A percentile compares a stretch with the other conserved stretches of the same genome.
Evolutionary conservation across 139 green algal genomes (phyloP).

Genomic region (Chlamydomonas eustigma): DNA sequence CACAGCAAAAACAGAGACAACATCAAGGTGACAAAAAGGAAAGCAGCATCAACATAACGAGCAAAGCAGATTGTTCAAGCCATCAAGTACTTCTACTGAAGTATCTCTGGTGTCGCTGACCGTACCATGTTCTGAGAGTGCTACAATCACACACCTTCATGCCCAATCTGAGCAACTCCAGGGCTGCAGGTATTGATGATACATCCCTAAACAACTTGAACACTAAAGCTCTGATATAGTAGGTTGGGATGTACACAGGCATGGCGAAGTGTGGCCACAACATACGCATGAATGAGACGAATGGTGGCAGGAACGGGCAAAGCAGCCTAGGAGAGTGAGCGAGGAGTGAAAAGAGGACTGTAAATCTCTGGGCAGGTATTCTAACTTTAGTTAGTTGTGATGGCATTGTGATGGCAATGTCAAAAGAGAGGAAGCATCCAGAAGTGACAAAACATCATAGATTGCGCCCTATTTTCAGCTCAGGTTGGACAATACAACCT

Average conservation of each 20-base stretch:
- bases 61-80: constrained; percentile 3
- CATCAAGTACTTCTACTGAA: not conserved
- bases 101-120: too few relatives aligned
- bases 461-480: too few relatives aligned
- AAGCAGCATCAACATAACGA: not conserved
- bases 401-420: not conserved
- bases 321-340: not conserved
- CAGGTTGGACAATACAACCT: too few relatives aligned
- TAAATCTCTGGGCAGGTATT: not conserved
- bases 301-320: not conserved
- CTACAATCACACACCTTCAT: too few relatives aligned
- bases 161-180: constrained; percentile 24
- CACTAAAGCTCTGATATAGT: constrained; percentile 46
- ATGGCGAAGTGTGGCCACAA: constrained; percentile 21
- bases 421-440: not conserved
- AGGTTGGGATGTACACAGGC: constrained; percentile 67
- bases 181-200: constrained; percentile 18
- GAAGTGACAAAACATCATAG: too few relatives aligned
- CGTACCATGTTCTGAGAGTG: too few relatives aligned
- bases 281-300: constrained; percentile 6
- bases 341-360: not conserved
- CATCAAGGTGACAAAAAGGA: not conserved
- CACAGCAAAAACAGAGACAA: too few relatives aligned
- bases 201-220: constrained; percentile 61
- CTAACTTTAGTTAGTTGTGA: not conserved